A percentile compares a stretch with the other conserved stretches of the same genome.
Evolutionary conservation across 148 eudicot genomes (phyloP).

Genomic region (Fagopyrum tataricum): DNA sequence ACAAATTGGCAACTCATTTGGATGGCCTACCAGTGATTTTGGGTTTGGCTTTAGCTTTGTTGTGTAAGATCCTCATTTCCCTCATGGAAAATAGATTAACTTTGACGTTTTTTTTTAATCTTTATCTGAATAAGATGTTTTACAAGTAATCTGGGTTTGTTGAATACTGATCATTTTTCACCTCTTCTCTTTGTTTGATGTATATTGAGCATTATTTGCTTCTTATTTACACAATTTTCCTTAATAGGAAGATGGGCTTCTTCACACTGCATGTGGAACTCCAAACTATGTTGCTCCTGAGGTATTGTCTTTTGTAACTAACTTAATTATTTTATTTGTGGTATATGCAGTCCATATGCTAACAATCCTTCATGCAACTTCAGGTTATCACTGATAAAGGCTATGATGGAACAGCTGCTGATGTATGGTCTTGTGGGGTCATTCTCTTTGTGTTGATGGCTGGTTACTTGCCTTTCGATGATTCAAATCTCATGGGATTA

Average conservation of each 20-base stretch:
- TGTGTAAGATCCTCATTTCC: neutral
- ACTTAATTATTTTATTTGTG: neutral
- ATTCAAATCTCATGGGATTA: slow-evolving; percentile 51
- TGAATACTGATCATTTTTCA: too few species aligned
- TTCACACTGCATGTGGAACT: slow-evolving; percentile 93
- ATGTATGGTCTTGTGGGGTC: slow-evolving; percentile 89
- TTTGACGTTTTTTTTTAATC: neutral
- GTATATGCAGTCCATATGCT: neutral
- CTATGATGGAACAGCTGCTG: slow-evolving; percentile 78
- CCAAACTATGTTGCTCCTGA: slow-evolving; percentile 96
- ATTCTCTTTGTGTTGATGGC: slow-evolving; percentile 92
- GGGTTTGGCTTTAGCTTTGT: neutral
- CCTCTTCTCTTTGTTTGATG: too few species aligned
- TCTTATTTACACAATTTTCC: neutral
- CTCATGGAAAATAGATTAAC: neutral
- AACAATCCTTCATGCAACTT: neutral
- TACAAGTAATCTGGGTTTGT: neutral
- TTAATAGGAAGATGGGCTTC: slow-evolving; percentile 71
- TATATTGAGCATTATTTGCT: neutral
- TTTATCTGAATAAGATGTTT: neutral
- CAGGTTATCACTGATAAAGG: slow-evolving; percentile 84
- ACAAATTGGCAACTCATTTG: neutral
- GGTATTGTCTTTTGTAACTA: slow-evolving; percentile 34
- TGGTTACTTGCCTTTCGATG: slow-evolving; percentile 86
- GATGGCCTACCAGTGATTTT: neutral